Percentiles rank a stretch among this genome's conserved stretches.
Conservation (phyloP, 495 filamentous ascomycete species). For the Xylaria castorea region DNA sequence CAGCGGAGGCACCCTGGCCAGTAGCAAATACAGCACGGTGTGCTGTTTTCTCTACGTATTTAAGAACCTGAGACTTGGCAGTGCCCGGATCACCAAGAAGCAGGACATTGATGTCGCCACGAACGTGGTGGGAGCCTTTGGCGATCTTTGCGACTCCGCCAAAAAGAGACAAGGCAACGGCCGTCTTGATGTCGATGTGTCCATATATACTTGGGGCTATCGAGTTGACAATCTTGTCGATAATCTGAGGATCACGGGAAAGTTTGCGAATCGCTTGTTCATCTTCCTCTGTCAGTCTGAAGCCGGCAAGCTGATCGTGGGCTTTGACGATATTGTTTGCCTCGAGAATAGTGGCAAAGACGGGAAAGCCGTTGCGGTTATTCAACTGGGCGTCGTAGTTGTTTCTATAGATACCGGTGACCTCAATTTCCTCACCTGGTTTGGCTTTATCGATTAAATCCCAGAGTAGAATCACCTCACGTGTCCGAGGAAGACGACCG, state of each 20-base stretch:
- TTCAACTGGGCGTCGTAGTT: constrained; percentile 98
- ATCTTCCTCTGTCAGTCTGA: constrained; percentile 94
- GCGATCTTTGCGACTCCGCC: constrained; percentile 92
- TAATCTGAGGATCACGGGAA: constrained; percentile 85
- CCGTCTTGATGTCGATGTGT: constrained; percentile 97
- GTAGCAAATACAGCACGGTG: constrained; percentile 98
- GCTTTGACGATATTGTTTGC: constrained; percentile 97
- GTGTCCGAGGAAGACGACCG: constrained; percentile 91
- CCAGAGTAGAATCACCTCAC: constrained; percentile 95
- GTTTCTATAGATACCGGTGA: constrained; percentile 97
- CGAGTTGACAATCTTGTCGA: constrained; percentile 93
- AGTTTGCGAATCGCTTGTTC: constrained; percentile 89
- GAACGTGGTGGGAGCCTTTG: constrained; percentile 84
- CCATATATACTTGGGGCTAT: constrained; percentile 98
- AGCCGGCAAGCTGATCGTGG: constrained; percentile 97
- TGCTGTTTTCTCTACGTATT: constrained; percentile 97
- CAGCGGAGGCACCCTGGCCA: constrained; percentile 94
- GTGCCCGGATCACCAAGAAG: constrained; percentile 98
- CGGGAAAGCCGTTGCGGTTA: constrained; percentile 98
- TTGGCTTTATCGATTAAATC: constrained; percentile 97
- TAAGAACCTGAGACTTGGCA: constrained; percentile 97
- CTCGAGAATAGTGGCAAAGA: constrained; percentile 97
- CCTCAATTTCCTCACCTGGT: constrained; percentile 96
- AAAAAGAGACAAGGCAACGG: constrained; percentile 91
- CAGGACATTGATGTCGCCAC: constrained; percentile 98